A percentile compares a stretch with the other conserved stretches of the same genome.
Evolutionary conservation across 2,329 filamentous ascomycete species (phyloP).

Genomic region (Fusarium albidum): DNA sequence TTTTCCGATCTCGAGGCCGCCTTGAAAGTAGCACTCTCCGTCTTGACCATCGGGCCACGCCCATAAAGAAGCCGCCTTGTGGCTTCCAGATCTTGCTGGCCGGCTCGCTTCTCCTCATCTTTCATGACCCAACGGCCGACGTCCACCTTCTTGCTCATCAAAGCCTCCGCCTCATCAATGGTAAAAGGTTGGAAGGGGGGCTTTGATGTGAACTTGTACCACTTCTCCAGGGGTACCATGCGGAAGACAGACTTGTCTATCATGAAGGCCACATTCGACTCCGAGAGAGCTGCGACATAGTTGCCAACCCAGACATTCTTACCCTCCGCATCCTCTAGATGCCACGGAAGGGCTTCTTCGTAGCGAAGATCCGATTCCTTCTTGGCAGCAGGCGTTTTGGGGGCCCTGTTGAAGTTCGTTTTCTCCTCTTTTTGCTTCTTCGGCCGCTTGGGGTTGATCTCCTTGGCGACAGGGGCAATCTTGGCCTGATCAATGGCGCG

Average conservation of each 20-base stretch:
- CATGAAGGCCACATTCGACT: conserved; percentile 82
- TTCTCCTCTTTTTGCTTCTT: conserved; percentile 83
- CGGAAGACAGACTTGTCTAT: conserved; percentile 76
- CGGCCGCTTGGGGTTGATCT: conserved; percentile 56
- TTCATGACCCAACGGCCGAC: conserved; percentile 84
- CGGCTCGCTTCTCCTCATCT: conserved; percentile 66
- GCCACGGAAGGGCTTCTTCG: conserved; percentile 95
- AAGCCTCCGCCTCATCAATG: conserved; percentile 84
- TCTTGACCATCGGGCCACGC: conserved; percentile 67
- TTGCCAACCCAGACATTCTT: conserved; percentile 94
- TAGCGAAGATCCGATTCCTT: conserved; percentile 80
- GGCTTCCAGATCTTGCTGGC: conserved; percentile 67
- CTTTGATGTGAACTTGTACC: conserved; percentile 87
- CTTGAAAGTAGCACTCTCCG: conserved; percentile 71
- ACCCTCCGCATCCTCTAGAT: conserved; percentile 94
- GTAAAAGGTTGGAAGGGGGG: conserved; percentile 80
- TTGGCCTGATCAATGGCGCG: conserved; percentile 88
- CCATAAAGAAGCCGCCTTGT: conserved; percentile 61
- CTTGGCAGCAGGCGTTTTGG: conserved; percentile 80
- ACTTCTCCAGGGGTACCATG: conserved; percentile 93
- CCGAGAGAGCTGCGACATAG: conserved; percentile 88
- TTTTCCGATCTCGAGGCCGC: conserved; percentile 69
- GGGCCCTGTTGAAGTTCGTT: conserved; percentile 84
- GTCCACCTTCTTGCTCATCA: conserved; percentile 80
- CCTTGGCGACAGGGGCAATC: conserved; percentile 83